Evolutionary conservation across 495 filamentous ascomycete genomes (phyloP), one percentile per base, ranked within the genome.

Genomic region (Aspergillus affinis): DNA sequence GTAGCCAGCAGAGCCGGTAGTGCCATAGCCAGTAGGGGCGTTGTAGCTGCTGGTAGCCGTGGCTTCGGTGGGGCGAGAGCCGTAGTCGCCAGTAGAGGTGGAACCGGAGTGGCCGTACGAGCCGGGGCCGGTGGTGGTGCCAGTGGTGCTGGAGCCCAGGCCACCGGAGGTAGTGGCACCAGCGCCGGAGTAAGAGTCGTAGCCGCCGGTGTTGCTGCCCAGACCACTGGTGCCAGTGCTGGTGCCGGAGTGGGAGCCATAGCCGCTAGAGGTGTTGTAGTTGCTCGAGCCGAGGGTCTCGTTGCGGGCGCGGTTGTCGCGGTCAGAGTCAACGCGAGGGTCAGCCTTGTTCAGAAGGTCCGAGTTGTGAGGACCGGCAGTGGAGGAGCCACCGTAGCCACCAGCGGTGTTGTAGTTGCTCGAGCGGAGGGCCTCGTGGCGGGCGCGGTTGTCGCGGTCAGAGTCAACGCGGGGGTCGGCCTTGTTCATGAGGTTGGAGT

Each of bases 401-500:
- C n/a, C 30, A 12, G 30, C 7, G 30, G 9, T 10, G 13, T 4
- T 4, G 36, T 41, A 41, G 36, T 10, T 41, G 36, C 13, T 41
- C 3, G 36, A 12, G 4, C 8, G 36, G 8, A 55, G 12, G 13
- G 30, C 9, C 12, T 55, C 36, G 21, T 46, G 56, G 48, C 49
- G 56, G 18, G 48, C 51, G 6, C 56, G 56, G 51, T 51, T 51
- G 53, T 54, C 51, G 4, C 45, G 19, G 36, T 61, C 59, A 17
- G 53, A 56, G 54, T 61, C 53, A 7, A 61, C 47, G 29, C 44
- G 4, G 72, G 50, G 53, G 36, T 55, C 53, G 18, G 46, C 10
- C 46, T 73, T 70, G 63, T 82, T 81, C 46, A 66, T 67, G 6
- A 53, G 12, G 27, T 63, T 63, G 47, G 61, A 63, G 57, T 21